Evolutionary conservation across 768 basidiomycete species (phyloP).

Genomic region (Russula dissimulans): DNA sequence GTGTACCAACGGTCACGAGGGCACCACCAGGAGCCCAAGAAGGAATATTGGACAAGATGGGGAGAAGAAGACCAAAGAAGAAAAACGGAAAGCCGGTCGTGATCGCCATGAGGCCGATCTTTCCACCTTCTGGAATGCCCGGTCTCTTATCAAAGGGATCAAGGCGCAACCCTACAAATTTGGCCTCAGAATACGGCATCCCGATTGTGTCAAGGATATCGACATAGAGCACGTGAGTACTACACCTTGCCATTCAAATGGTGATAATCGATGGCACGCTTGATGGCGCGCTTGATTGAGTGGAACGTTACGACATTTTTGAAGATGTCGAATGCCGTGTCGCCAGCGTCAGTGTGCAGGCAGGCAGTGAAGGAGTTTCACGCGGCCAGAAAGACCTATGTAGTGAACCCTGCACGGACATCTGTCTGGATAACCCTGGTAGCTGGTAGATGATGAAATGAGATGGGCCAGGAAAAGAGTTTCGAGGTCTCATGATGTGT

Average conservation of each 20-base stretch:
- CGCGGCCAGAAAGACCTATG: constrained; percentile 71
- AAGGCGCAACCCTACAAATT: constrained; percentile 69
- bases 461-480: too few relatives aligned
- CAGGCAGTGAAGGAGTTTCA: constrained; percentile 78
- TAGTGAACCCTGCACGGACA: constrained; percentile 68
- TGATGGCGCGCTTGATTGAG: constrained; percentile 41
- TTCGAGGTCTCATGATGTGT: too few relatives aligned
- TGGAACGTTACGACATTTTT: constrained; percentile 76
- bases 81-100: constrained; percentile 69
- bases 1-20: constrained; percentile 73
- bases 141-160: constrained; percentile 42
- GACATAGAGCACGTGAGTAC: constrained; percentile 88
- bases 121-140: constrained; percentile 59
- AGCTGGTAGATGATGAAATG: too few relatives aligned
- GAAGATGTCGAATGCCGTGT: constrained; percentile 75
- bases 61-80: constrained; percentile 79
- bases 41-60: constrained; percentile 82
- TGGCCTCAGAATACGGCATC: constrained; percentile 85
- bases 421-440: constrained; percentile 37
- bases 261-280: constrained; percentile 47
- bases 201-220: constrained; percentile 63
- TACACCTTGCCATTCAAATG: constrained; percentile 59
- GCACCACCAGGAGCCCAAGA: constrained; percentile 84
- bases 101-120: constrained; percentile 76
- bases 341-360: constrained; percentile 59